Percentiles rank a stretch among this genome's conserved stretches.
Evolutionary conservation across 2,329 filamentous ascomycete species (phyloP).

Genomic region (Botrytis fabae): DNA sequence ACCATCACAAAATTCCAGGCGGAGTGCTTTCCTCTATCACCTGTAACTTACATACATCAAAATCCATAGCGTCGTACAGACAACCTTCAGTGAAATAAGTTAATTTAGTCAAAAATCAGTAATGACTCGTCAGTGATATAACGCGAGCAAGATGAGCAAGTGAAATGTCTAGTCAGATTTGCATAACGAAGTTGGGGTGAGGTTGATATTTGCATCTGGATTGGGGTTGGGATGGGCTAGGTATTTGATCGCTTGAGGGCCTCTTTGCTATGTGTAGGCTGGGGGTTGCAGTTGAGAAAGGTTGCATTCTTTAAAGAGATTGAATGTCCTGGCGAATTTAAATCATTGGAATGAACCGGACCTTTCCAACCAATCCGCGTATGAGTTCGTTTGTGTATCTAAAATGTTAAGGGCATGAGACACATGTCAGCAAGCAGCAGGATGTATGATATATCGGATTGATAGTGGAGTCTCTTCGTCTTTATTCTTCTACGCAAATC

Average conservation of each 20-base stretch:
- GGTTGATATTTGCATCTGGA: background rate
- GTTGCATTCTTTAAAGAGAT: background rate
- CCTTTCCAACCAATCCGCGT: background rate
- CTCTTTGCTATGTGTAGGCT: background rate
- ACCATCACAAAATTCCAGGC: background rate
- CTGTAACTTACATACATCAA: background rate
- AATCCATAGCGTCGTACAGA: background rate
- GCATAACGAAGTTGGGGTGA: background rate
- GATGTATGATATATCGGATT: background rate
- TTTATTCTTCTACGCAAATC: background rate
- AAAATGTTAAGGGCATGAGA: no score
- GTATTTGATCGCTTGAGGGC: background rate
- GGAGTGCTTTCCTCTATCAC: background rate
- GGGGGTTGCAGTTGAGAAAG: background rate
- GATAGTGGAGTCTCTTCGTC: background rate
- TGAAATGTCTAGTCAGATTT: background rate
- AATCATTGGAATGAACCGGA: background rate
- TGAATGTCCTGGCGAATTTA: background rate
- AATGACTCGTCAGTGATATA: background rate
- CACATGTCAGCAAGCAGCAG: background rate
- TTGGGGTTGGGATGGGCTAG: background rate
- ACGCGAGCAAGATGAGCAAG: background rate
- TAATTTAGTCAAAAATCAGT: background rate
- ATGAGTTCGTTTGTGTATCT: background rate
- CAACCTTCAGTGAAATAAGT: background rate